Base-by-base conservation (phyloP, 2,329 filamentous ascomycete genomes). In the Colletotrichum orbiculare region DNA sequence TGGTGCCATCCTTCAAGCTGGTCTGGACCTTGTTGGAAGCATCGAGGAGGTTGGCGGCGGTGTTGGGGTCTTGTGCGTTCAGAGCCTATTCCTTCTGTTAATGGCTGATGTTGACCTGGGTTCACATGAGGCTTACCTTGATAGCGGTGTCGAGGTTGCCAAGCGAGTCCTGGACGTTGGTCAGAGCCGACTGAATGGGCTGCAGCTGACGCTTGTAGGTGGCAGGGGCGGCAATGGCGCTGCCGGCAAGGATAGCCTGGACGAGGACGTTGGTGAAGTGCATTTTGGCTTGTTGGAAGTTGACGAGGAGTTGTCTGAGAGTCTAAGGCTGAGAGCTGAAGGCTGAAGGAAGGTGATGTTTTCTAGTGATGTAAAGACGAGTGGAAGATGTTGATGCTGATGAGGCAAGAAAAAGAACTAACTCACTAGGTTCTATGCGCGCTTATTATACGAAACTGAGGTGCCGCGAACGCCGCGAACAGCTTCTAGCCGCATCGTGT, bases 161-260 rank as follows among this genome's bases (percentile, higher is more conserved):
- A 7, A 90, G 79, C 74, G 89, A 87, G 57, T 70, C 68, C 77
- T 87, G 89, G 53, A 85, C 77, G 15, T 83, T 84, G 75, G 82
- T 89, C 39, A 88, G 87, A 67, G 81, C 78, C 34, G 85, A 86
- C 77, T 85, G 87, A 75, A 89, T 82, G 37, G 87, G 81, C 62
- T 82, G 83, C 41, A 83, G 77, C 74, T 90, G 87, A 48, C 56
- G 56, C 55, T 67, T 60, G 55, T 59, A 53, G 35, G 63, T 62
- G 39, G 56, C 47, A 17, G 8, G 81, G 76, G 49, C 81, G 79
- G 47, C 67, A 70, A 71, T 85, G 82, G 73, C 81, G 55, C 84
- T 71, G 70, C 86, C 85, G 69, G 83, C 76, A 47, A 77, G 69
- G 58, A 89, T 81, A 42, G 77, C 83, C 69, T 87, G 76, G 13